Conservation (phyloP, 495 filamentous ascomycete genomes). For the Pyrenopolyporus hunteri region DNA sequence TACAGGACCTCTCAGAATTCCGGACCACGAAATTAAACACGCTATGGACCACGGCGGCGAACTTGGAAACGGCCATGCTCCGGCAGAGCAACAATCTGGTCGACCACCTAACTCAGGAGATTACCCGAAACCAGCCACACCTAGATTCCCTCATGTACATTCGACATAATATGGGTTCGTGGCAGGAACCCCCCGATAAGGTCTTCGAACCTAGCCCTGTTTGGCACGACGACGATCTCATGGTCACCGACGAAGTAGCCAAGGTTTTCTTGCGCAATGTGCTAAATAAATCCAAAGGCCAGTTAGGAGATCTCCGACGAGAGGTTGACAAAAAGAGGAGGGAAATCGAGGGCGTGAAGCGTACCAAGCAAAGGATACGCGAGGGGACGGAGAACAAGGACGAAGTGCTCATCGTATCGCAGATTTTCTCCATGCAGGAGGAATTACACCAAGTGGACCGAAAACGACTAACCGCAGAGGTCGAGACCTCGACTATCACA, state of each 20-base stretch:
- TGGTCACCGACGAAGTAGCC: conserved; percentile 81
- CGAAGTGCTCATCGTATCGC: conserved; percentile 77
- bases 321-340: conserved; percentile 82
- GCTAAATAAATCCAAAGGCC: conserved; percentile 84
- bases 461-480: conserved; percentile 83
- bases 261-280: conserved; percentile 92
- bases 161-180: conserved; percentile 81
- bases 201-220: conserved; percentile 93
- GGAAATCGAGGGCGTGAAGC: conserved; percentile 78
- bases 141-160: conserved; percentile 98
- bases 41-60: conserved; percentile 79
- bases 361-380: conserved; percentile 72
- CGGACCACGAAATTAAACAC: conserved; percentile 80
- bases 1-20: conserved; percentile 90
- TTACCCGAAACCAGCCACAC: conserved; percentile 83
- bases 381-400: conserved; percentile 84
- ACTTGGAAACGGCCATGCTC: conserved; percentile 77
- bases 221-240: conserved; percentile 91
- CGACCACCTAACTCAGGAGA: conserved; percentile 74
- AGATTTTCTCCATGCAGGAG: conserved; percentile 81
- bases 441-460: conserved; percentile 85
- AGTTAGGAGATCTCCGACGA: conserved; percentile 75
- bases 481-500: conserved; percentile 89
- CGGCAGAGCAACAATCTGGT: conserved; percentile 73
- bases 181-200: conserved; percentile 82